Conservation (phyloP, 2,329 filamentous ascomycete species). For the Periconia sp. region DNA sequence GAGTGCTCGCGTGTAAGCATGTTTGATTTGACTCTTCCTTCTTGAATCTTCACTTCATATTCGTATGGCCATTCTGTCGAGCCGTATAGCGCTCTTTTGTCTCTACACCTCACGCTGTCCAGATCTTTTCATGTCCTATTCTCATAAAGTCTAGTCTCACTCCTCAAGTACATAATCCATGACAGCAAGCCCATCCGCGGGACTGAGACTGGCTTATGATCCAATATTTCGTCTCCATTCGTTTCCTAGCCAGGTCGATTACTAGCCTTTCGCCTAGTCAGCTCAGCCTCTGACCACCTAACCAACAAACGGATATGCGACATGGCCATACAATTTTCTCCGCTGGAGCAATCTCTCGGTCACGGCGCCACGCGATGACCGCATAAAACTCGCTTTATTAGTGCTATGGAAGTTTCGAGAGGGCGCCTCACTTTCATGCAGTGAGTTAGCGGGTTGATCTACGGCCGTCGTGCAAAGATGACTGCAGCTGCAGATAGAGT, state of each 20-base stretch:
- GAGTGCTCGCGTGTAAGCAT: no score
- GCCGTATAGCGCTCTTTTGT: no score
- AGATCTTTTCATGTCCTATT: no score
- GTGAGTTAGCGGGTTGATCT: background rate
- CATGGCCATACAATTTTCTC: background rate
- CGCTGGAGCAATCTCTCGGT: background rate
- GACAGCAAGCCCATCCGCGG: background rate
- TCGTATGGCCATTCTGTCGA: no score
- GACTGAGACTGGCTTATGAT: background rate
- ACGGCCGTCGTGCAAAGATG: no score
- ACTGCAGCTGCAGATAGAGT: background rate
- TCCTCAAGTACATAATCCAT: no score
- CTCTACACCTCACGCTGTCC: no score
- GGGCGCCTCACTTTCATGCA: conserved; percentile 1
- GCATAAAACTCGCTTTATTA: conserved; percentile 18
- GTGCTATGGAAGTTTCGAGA: conserved; percentile 9
- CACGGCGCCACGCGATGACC: conserved; percentile 14
- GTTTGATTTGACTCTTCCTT: no score
- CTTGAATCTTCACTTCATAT: no score
- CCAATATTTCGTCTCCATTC: no score
- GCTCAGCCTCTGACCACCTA: conserved; percentile 3
- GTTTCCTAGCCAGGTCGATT: no score
- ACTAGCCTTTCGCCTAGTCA: background rate
- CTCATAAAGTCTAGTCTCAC: no score
- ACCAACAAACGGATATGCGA: conserved; percentile 1